phyloP scores from a whole-genome alignment of 495 filamentous ascomycete genomes.

The Aspergillus conjunctus region DNA sequence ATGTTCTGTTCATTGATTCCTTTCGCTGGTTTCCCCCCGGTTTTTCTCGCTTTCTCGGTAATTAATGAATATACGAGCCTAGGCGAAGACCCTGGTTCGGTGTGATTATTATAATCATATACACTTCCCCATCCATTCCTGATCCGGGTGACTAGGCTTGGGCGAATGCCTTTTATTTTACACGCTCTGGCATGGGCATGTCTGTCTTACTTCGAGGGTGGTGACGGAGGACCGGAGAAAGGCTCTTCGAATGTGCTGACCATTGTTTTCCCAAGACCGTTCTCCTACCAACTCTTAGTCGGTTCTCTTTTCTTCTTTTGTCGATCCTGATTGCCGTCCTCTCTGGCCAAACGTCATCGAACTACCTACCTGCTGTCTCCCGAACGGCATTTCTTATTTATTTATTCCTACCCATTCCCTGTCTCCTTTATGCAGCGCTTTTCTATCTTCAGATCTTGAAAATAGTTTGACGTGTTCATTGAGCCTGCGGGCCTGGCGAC shows the following conservation, averaged over 20 bases:
- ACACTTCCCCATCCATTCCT: neutral
- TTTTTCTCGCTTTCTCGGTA: neutral
- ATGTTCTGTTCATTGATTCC: neutral
- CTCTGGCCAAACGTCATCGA: neutral
- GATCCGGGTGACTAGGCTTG: neutral
- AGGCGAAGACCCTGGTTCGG: neutral
- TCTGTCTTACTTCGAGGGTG: neutral
- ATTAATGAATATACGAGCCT: neutral
- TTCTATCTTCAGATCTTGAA: conserved; percentile 5
- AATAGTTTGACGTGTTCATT: neutral
- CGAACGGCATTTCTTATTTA: neutral
- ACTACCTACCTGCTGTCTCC: conserved; percentile 13
- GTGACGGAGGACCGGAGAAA: neutral
- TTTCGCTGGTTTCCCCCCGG: conserved; percentile 2
- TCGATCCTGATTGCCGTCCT: neutral
- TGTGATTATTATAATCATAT: neutral
- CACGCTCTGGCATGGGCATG: neutral
- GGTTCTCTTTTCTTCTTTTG: neutral
- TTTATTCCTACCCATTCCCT: conserved; percentile 1
- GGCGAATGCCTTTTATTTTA: neutral
- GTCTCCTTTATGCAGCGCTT: conserved; percentile 14
- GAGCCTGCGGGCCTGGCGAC: conserved; percentile 21
- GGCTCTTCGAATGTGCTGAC: neutral
- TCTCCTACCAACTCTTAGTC: neutral
- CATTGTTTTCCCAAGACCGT: neutral